Evolutionary conservation across 306 rosid species (phyloP), one percentile per base, ranked within the genome.

Genomic region (Cucurbita pepo): DNA sequence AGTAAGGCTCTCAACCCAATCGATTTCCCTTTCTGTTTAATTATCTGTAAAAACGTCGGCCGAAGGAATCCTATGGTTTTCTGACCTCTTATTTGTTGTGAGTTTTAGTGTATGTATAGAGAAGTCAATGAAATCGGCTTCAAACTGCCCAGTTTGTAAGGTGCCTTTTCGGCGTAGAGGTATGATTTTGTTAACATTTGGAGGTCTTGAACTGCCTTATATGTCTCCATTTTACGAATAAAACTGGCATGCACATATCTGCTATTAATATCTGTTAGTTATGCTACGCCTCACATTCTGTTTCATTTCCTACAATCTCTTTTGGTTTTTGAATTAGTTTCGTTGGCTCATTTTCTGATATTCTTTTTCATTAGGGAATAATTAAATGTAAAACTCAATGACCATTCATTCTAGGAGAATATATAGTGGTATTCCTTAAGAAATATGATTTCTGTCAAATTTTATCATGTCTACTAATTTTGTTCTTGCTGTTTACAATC

Each of bases 61-160:
- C 5, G 62, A 71, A 10, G 56, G 76, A 72, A 38, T 34, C 19
- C 51, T 36, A 6, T 14, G 5, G 40, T 72, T 72, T 11, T 10
- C 45, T 37, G 3, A 45, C 22, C 3, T 37, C 1, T 43, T 37
- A 2, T 56, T 61, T 57, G 34, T 13, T 76, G 48, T 47, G 43
- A 16, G 65, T 82, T 61, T 25, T 87, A 93, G 98, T 72, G 75
- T 81, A 2, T 93, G 98, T 58, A 83, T 93, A 36, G 69, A 73
- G 75, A 82, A 83, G 75, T 90, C 96, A 16, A 88, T 93, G 98
- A 93, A 87, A 73, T 87, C 87, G 6, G 83, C 48, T 22, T 86
- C 91, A 36, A 59, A 78, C 77, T 94, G 99, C 74, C 99, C 99
- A 7, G 95, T 94, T 10, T 94, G 96, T 62, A 94, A 91, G 85